These are phyloP conservation scores for Hypoxylon fuscum DNA, from an alignment of 495 filamentous ascomycete species.

Conservation along the genomic window DNA sequence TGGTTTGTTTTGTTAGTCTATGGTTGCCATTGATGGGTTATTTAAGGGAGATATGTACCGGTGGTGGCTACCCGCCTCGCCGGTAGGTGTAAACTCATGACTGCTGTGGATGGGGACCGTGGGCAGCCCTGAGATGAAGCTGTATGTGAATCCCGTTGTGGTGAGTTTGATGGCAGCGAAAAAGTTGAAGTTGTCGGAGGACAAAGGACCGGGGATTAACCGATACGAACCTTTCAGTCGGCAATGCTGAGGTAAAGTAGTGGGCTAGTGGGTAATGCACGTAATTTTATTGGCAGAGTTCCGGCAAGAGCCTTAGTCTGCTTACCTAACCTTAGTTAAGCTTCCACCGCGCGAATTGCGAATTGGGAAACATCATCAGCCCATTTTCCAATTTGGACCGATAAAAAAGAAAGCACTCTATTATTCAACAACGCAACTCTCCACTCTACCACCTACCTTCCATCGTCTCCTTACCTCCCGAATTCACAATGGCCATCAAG, in stretches of 20 bases:
- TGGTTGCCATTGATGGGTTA: constrained; percentile 21
- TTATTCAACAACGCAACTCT: background rate
- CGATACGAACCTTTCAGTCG: background rate
- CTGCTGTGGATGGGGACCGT: constrained; percentile 24
- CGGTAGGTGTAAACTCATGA: constrained; percentile 57
- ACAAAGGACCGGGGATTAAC: constrained; percentile 24
- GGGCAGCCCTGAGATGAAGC: constrained; percentile 16
- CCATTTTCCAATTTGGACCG: constrained; percentile 23
- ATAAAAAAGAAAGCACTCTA: background rate
- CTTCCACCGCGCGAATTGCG: constrained; percentile 23
- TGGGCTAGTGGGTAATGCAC: constrained; percentile 10
- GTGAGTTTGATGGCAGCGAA: background rate
- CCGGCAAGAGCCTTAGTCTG: too few species aligned
- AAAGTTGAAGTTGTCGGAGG: background rate
- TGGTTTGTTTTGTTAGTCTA: constrained; percentile 7
- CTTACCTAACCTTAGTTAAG: constrained; percentile 31
- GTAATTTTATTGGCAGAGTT: constrained; percentile 21
- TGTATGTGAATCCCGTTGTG: background rate
- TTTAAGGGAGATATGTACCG: constrained; percentile 45
- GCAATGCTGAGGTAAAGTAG: too few species aligned
- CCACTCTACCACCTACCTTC: constrained; percentile 4
- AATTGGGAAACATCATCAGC: constrained; percentile 29
- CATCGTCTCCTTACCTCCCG: constrained; percentile 21
- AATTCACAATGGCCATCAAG: constrained; percentile 53
- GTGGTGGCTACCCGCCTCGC: constrained; percentile 51